A percentile compares a stretch with the other conserved stretches of the same genome.
Evolutionary conservation across 2,329 filamentous ascomycete species (phyloP).

Genomic region (Macrophomina pseudophaseolina): DNA sequence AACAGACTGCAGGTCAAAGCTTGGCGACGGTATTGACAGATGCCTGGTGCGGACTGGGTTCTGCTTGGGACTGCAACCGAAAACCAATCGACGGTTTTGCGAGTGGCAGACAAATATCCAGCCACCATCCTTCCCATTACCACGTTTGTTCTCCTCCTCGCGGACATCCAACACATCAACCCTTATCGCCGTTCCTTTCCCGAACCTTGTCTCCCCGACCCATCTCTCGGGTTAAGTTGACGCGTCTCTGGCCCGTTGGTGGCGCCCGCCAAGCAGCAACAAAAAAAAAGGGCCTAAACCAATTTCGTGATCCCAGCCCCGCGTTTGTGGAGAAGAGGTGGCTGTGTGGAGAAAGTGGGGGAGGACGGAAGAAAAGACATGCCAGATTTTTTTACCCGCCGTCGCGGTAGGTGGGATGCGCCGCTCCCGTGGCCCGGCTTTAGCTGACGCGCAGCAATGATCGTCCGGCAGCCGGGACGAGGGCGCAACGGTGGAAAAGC

Average conservation of each 20-base stretch:
- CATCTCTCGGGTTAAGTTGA: neutral
- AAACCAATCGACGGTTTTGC: neutral
- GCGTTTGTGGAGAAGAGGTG: neutral
- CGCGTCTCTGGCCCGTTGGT: neutral
- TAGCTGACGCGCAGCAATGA: neutral
- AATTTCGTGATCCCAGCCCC: neutral
- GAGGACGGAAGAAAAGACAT: neutral
- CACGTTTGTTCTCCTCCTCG: neutral
- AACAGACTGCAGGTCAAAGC: neutral
- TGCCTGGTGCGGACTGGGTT: neutral
- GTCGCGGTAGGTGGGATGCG: neutral
- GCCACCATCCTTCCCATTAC: neutral
- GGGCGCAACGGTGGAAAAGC: neutral
- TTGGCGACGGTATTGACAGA: neutral
- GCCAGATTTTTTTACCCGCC: neutral
- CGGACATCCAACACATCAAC: neutral
- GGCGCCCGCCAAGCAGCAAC: slow-evolving; percentile 3
- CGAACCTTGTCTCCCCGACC: neutral
- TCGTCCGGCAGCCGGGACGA: slow-evolving; percentile 2
- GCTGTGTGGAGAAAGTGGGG: slow-evolving; percentile 3
- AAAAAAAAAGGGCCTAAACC: neutral
- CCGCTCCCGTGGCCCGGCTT: neutral
- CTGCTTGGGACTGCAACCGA: neutral
- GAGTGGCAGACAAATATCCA: neutral
- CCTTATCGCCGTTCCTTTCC: neutral